These are phyloP conservation scores for Hanseniaspora vineae DNA, from an alignment of 805 yeast genomes.

Conservation along the genomic window DNA sequence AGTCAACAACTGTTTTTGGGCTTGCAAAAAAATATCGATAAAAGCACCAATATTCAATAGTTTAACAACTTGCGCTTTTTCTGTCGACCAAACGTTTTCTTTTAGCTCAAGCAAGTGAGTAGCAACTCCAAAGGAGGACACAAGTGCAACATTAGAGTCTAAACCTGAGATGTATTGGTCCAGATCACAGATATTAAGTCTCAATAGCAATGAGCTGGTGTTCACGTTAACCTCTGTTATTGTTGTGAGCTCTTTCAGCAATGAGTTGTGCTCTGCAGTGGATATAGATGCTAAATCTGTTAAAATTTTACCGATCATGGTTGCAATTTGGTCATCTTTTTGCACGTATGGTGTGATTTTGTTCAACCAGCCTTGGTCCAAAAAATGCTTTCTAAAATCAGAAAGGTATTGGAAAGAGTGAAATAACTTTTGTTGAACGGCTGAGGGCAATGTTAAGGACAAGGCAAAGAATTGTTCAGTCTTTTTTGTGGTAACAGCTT, in stretches of 20 bases:
- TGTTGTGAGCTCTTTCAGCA: conserved; percentile 3
- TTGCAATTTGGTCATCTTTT: conserved; percentile 6
- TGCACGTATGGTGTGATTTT: conserved; percentile 5
- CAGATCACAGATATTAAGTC: conserved; percentile 2
- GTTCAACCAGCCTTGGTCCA: neutral
- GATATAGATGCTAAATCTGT: conserved; percentile 5
- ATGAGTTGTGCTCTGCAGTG: neutral
- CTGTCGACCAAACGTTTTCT: conserved; percentile 1
- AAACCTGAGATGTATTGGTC: conserved; percentile 19
- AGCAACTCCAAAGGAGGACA: conserved; percentile 34
- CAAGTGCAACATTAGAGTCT: conserved; percentile 30
- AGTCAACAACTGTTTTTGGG: conserved; percentile 9
- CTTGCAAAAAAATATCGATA: conserved; percentile 16
- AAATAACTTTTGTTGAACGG: neutral
- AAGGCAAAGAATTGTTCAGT: neutral
- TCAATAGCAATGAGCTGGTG: neutral
- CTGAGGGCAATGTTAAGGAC: neutral
- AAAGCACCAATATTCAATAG: neutral
- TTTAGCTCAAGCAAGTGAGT: conserved; percentile 18
- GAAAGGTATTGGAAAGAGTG: neutral
- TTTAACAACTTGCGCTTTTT: neutral
- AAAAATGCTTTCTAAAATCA: neutral
- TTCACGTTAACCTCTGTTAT: neutral
- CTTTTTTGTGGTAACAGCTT: neutral
- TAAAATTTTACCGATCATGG: conserved; percentile 7